Percentiles rank a stretch among this genome's conserved stretches.
These are phyloP conservation scores for Boletellus ananiceps DNA, from an alignment of 768 basidiomycete genomes.

Conservation along the genomic window DNA sequence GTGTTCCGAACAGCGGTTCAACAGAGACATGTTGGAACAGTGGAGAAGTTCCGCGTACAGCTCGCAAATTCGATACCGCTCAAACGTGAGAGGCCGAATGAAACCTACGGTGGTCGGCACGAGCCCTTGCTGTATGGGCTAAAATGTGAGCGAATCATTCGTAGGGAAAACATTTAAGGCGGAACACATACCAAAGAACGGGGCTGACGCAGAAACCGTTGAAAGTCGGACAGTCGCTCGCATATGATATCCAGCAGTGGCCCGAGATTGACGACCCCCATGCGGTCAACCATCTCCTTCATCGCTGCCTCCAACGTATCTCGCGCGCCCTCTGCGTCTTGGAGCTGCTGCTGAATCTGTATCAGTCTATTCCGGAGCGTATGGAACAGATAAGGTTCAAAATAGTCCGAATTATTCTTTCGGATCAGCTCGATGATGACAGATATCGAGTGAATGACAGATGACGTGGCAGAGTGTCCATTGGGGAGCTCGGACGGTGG, in stretches of 20 bases:
- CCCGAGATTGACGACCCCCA: conserved; percentile 90
- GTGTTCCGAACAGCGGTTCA: conserved; percentile 74
- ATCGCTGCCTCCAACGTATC: conserved; percentile 66
- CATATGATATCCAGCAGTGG: conserved; percentile 72
- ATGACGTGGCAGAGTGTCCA: conserved; percentile 61
- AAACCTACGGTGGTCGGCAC: conserved; percentile 70
- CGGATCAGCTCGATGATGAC: conserved; percentile 92
- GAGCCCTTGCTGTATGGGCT: conserved; percentile 49
- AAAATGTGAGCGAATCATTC: conserved; percentile 11
- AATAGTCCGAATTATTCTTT: conserved; percentile 98
- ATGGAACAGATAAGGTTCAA: conserved; percentile 96
- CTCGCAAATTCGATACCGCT: conserved; percentile 94
- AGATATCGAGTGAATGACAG: conserved; percentile 80
- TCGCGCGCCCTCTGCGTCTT: conserved; percentile 54
- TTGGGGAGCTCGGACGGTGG: conserved; percentile 26
- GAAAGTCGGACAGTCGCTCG: conserved; percentile 62
- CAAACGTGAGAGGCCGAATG: conserved; percentile 81
- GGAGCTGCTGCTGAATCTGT: conserved; percentile 71
- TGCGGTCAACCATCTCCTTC: conserved; percentile 75
- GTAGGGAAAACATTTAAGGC: background rate
- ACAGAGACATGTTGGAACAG: conserved; percentile 95
- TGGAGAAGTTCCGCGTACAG: conserved; percentile 95
- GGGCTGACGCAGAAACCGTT: conserved; percentile 64
- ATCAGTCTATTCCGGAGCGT: conserved; percentile 88
- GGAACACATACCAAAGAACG: conserved; percentile 62